phyloP scores from a whole-genome alignment of 1,284 basidiomycete species.

The Ganoderma leucocontextum region DNA sequence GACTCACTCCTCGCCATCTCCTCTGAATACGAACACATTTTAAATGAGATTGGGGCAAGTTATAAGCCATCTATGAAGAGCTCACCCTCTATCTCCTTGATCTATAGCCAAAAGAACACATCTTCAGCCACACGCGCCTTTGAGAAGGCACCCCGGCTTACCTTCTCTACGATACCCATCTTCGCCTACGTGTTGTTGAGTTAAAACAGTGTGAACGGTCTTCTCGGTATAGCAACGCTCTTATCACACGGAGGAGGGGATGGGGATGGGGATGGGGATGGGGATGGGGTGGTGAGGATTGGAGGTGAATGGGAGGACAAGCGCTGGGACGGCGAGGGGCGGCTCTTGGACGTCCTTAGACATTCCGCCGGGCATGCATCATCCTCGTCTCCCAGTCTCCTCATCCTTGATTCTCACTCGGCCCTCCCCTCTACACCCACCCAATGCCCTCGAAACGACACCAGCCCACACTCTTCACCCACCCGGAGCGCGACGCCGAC shows the following conservation, averaged over 20 bases:
- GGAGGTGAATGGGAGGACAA: background rate
- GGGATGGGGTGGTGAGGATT: background rate
- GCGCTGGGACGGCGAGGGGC: constrained; percentile 13
- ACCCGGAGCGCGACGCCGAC: constrained; percentile 59
- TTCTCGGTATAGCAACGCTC: background rate
- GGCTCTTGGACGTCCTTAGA: constrained; percentile 8
- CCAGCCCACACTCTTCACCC: constrained; percentile 72
- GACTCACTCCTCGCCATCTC: constrained; percentile 93
- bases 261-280: constrained; percentile 1
- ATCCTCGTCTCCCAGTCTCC: constrained; percentile 10
- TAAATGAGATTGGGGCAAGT: constrained; percentile 4
- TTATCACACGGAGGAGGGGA: background rate
- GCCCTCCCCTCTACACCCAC: constrained; percentile 16
- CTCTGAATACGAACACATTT: constrained; percentile 56
- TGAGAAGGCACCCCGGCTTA: constrained; percentile 35
- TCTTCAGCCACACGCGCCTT: constrained; percentile 22
- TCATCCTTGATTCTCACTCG: constrained; percentile 10
- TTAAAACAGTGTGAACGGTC: background rate
- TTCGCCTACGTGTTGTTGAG: constrained; percentile 33
- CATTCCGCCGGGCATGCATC: constrained; percentile 11
- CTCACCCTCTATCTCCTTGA: constrained; percentile 93
- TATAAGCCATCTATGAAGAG: constrained; percentile 10
- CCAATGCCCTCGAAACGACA: constrained; percentile 53
- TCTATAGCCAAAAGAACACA: constrained; percentile 53
- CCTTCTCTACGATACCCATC: constrained; percentile 94